A percentile compares a stretch with the other conserved stretches of the same genome.
These are phyloP conservation scores for Aspergillus saccharolyticus DNA, from an alignment of 495 filamentous ascomycete genomes.

Conservation along the genomic window DNA sequence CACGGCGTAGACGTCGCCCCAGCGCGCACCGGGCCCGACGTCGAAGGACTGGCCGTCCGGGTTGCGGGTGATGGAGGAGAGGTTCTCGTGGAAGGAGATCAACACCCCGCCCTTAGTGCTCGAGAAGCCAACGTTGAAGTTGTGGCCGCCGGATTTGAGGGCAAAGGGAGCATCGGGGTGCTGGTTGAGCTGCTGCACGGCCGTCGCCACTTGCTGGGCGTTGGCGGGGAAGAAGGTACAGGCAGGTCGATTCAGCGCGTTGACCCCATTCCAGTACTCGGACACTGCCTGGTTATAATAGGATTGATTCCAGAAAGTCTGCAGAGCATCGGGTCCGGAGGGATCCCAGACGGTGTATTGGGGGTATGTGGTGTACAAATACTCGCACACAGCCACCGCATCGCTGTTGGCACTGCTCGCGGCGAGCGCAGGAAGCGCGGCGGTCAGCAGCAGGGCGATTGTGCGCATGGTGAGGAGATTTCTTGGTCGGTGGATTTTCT, in stretches of 20 bases:
- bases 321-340: neutral
- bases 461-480: neutral
- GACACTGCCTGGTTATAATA: conserved; percentile 4
- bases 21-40: conserved; percentile 31
- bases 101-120: conserved; percentile 18
- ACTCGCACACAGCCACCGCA: neutral
- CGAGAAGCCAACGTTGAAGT: conserved; percentile 20
- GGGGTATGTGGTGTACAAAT: neutral
- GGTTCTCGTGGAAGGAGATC: conserved; percentile 17
- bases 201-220: conserved; percentile 16
- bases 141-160: conserved; percentile 23
- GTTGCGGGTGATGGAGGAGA: conserved; percentile 6
- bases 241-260: conserved; percentile 11
- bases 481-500: neutral
- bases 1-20: conserved; percentile 29
- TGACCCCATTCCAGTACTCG: conserved; percentile 14
- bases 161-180: conserved; percentile 10
- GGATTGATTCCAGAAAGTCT: conserved; percentile 3
- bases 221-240: conserved; percentile 20
- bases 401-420: neutral
- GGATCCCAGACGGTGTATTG: conserved; percentile 3
- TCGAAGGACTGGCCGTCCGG: conserved; percentile 13
- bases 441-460: neutral
- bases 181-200: conserved; percentile 15
- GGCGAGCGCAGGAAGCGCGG: neutral